phyloP scores from a whole-genome alignment of 805 yeast genomes.

The Lachancea nothofagi region DNA sequence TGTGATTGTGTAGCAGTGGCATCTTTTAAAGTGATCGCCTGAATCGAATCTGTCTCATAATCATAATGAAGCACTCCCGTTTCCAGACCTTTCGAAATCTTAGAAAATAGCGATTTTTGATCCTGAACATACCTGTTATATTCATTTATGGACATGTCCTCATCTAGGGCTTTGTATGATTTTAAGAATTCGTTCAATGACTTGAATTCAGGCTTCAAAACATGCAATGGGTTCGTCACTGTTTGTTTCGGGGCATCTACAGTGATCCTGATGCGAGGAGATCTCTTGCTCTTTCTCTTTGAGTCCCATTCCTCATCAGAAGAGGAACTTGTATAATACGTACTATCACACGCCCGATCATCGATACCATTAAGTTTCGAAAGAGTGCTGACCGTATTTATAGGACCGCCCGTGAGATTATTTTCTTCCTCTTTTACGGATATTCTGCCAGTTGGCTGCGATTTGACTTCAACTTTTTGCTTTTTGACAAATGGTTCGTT shows the following conservation, averaged over 20 bases:
- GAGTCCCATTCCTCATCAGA: constrained; percentile 24
- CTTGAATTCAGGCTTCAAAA: constrained; percentile 40
- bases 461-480: constrained; percentile 1
- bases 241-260: constrained; percentile 40
- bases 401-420: not conserved
- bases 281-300: constrained; percentile 14
- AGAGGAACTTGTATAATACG: constrained; percentile 30
- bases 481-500: constrained; percentile 2
- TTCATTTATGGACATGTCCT: constrained; percentile 56
- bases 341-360: constrained; percentile 14
- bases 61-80: constrained; percentile 42
- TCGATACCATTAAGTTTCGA: not conserved
- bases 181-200: constrained; percentile 41
- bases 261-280: constrained; percentile 32
- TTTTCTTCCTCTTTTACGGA: constrained; percentile 1
- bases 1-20: constrained; percentile 35
- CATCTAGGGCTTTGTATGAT: constrained; percentile 57
- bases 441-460: not conserved
- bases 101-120: constrained; percentile 42
- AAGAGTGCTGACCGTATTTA: not conserved
- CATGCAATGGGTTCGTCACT: constrained; percentile 58
- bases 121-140: constrained; percentile 50
- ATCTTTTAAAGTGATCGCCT: constrained; percentile 41
- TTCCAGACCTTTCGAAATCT: constrained; percentile 44
- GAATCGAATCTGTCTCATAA: constrained; percentile 35